Evolutionary conservation across 176 grass and related monocot species (phyloP).

Genomic region (Urochloa ruziziensis): DNA sequence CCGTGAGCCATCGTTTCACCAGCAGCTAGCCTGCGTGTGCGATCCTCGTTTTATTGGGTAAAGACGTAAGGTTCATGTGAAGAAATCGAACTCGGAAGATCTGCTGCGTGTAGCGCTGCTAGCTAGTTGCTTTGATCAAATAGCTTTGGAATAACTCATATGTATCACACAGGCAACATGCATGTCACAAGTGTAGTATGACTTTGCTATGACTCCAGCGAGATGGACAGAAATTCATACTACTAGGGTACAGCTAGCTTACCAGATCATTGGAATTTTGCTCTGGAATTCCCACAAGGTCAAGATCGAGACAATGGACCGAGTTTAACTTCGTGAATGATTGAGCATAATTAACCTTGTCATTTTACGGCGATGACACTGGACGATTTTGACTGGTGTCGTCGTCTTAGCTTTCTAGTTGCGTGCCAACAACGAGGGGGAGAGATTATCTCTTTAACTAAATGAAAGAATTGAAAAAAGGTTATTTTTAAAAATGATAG

Average conservation of each 20-base stretch:
- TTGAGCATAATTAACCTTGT: slow-evolving; percentile 27
- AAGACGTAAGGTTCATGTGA: slow-evolving; percentile 1
- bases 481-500: not conserved
- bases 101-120: not conserved
- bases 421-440: not conserved
- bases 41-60: not conserved
- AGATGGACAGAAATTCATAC: not conserved
- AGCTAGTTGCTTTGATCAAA: too few relatives aligned
- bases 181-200: not conserved
- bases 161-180: not conserved
- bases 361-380: slow-evolving; percentile 13
- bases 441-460: not conserved
- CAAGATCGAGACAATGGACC: not conserved
- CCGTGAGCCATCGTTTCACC: not conserved
- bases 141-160: too few relatives aligned
- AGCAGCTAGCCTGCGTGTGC: not conserved
- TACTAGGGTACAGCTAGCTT: not conserved
- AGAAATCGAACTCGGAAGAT: not conserved
- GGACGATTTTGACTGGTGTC: slow-evolving; percentile 11
- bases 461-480: not conserved
- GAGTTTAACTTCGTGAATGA: not conserved
- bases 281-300: not conserved
- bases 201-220: not conserved
- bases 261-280: not conserved
- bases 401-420: not conserved